Percentiles rank a stretch among this genome's conserved stretches.
These are phyloP conservation scores for Steccherinum ochraceum DNA, from an alignment of 768 basidiomycete species.

Conservation along the genomic window DNA sequence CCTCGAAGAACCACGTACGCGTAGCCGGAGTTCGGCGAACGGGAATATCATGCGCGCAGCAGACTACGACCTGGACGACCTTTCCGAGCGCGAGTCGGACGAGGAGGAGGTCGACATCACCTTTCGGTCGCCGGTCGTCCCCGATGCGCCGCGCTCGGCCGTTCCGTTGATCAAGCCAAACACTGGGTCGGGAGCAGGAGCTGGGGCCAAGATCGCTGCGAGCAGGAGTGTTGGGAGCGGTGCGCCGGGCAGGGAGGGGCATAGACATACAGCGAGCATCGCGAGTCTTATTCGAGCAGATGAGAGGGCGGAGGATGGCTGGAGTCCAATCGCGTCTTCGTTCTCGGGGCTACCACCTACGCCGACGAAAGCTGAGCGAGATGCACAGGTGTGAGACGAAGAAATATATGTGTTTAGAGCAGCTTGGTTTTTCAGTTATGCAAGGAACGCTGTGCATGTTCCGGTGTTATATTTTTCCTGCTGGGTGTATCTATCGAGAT, in stretches of 20 bases:
- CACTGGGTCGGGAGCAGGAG: no score
- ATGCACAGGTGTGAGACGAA: no score
- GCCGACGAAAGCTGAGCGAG: conserved; percentile 13
- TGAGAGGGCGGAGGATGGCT: conserved; percentile 75
- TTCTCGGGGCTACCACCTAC: conserved; percentile 42
- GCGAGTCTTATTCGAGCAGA: conserved; percentile 75
- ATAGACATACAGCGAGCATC: conserved; percentile 80
- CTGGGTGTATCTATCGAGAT: no score
- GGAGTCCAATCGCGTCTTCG: conserved; percentile 86
- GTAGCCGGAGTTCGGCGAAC: conserved; percentile 24
- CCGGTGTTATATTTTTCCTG: no score
- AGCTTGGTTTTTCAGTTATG: no score
- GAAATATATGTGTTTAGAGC: no score
- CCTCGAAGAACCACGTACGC: conserved; percentile 48
- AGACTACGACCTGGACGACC: conserved; percentile 53
- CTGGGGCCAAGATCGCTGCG: no score
- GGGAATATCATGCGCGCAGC: conserved; percentile 28
- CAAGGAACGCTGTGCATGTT: no score
- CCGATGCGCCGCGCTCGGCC: conserved; percentile 27
- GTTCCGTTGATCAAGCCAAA: conserved; percentile 30
- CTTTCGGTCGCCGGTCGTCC: conserved; percentile 56
- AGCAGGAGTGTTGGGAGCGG: conserved; percentile 18
- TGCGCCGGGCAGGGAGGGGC: conserved; percentile 34
- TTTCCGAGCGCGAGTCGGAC: conserved; percentile 42
- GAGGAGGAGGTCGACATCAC: conserved; percentile 65